Evolutionary conservation across 495 filamentous ascomycete species (phyloP), one percentile per base, ranked within the genome.

Genomic region (Penicillium riverlandense): DNA sequence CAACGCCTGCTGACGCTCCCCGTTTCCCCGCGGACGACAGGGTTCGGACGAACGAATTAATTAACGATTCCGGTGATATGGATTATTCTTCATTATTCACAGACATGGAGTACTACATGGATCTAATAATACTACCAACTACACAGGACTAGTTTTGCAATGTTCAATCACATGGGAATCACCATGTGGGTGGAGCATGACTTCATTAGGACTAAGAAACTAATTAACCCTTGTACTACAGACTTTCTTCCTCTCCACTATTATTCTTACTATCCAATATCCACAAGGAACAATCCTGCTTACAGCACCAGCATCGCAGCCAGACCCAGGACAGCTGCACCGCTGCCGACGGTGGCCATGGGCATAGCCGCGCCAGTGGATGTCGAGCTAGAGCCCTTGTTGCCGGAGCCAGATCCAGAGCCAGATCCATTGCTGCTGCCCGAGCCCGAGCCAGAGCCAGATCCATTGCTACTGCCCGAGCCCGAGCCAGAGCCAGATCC

Each of bases 221-320:
- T 22, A 22, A 6, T 4, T 22, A 6, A 22, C 4, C 22, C 22
- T 22, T 22, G 22, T 22, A 22, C 22, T 22, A 22, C 22, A 22
- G 3, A 22, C 22, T 22, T 22, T 22, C 22, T 22, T 22, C 22
- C 22, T 22, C 22, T 22, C 22, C 22, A 22, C 0, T 22, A 22
- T 22, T 22, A 22, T 16, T 4, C 2, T 22, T 22, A 3, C 22
- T 22, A 2, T 6, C 2, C 22, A 22, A 22, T 22, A 22, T 16
- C 15, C 15, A 1, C 15, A 16, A 16, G 22, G 22, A 22, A 6
- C 22, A 6, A 16, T 28, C 2, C 7, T 35, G 13, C 48, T 64
- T 69, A 72, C 49, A 70, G 55, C n/a, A 66, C 53, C 31, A 72
- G 45, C 34, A 72, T 44, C 34, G 67, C 69, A 41, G 65, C 62